Evolutionary conservation across 352 stramenopile species (phyloP).

Genomic region (Phytopythium vexans): DNA sequence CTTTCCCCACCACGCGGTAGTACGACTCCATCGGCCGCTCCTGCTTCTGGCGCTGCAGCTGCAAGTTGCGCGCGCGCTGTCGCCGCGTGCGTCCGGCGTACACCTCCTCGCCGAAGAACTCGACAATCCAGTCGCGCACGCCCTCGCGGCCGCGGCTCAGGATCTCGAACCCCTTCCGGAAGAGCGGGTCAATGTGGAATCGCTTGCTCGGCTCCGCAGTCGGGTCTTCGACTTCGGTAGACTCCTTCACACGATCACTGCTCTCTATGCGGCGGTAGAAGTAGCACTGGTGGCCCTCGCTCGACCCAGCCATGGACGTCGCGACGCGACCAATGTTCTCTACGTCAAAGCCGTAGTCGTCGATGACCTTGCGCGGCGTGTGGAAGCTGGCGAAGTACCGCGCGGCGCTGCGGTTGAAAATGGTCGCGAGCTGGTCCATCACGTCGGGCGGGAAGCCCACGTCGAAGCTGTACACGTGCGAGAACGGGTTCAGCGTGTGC

Average conservation of each 20-base stretch:
- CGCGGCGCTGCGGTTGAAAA: constrained; percentile 91
- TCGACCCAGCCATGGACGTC: constrained; percentile 95
- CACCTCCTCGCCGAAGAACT: constrained; percentile 67
- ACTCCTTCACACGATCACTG: constrained; percentile 10
- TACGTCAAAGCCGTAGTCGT: constrained; percentile 92
- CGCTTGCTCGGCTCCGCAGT: constrained; percentile 11
- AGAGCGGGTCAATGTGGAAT: constrained; percentile 74
- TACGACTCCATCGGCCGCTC: constrained; percentile 73
- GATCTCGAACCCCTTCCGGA: constrained; percentile 74
- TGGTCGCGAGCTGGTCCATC: constrained; percentile 90
- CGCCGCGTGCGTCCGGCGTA: constrained; percentile 63
- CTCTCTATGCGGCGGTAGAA: constrained; percentile 84
- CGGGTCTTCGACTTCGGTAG: constrained; percentile 19
- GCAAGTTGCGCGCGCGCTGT: constrained; percentile 43
- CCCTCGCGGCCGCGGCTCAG: constrained; percentile 70
- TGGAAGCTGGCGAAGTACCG: constrained; percentile 97
- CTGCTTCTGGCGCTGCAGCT: constrained; percentile 25
- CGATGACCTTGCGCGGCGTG: constrained; percentile 87
- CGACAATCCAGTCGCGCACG: constrained; percentile 68
- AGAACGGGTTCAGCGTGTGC: constrained; percentile 95
- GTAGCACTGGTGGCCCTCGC: constrained; percentile 96
- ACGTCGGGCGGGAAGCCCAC: constrained; percentile 96
- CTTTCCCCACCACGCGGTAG: constrained; percentile 68
- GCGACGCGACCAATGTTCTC: constrained; percentile 86
- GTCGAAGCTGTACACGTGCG: constrained; percentile 99